These are phyloP conservation scores for Gymnopilus junonius DNA, from an alignment of 768 basidiomycete species.

Conservation along the genomic window DNA sequence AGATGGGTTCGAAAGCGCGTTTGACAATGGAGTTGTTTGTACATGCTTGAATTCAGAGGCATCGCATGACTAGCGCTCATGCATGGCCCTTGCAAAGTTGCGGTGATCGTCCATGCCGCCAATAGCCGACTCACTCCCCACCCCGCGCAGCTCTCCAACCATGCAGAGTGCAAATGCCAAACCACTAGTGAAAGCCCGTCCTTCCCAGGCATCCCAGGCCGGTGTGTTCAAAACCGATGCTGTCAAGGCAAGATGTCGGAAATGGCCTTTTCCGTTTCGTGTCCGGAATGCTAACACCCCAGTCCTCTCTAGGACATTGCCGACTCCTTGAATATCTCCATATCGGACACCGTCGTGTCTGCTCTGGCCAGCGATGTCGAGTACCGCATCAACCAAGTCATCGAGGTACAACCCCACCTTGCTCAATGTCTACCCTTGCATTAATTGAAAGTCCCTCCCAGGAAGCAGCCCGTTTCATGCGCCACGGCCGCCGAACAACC, in stretches of 20 bases:
- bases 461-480: conserved; percentile 98
- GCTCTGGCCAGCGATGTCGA: conserved; percentile 95
- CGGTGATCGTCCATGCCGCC: not conserved
- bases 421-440: not conserved
- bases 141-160: not conserved
- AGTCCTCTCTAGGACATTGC: conserved; percentile 75
- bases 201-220: conserved; percentile 51
- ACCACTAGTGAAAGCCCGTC: conserved; percentile 53
- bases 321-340: conserved; percentile 80
- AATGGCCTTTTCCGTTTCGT: conserved; percentile 1
- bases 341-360: conserved; percentile 81
- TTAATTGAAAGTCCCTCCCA: conserved; percentile 33
- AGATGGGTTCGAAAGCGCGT: not conserved
- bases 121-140: not conserved
- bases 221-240: conserved; percentile 68
- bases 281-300: not conserved
- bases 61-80: not conserved
- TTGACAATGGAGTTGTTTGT: not conserved
- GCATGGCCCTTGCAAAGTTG: not conserved
- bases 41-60: not conserved
- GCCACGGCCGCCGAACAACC: conserved; percentile 89
- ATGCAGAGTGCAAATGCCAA: conserved; percentile 33
- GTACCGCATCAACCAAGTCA: conserved; percentile 92
- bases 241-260: conserved; percentile 51
- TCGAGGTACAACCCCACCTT: conserved; percentile 64